Conservation (phyloP, 345 rosid species). For the Gossypium longicalyx region DNA sequence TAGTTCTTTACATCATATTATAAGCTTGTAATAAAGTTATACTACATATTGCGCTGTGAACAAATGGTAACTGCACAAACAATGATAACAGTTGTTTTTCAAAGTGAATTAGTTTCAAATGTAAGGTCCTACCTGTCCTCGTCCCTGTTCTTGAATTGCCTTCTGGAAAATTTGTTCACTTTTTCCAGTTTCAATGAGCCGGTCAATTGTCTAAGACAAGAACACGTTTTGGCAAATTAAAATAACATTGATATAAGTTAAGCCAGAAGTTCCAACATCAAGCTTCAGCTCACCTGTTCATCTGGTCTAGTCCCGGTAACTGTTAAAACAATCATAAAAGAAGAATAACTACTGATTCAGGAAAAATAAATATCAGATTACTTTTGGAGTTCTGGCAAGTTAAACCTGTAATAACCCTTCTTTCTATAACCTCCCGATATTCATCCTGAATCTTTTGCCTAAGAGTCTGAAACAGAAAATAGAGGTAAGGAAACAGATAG, state of each 20-base stretch:
- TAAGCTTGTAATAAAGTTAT: neutral
- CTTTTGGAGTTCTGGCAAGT: neutral
- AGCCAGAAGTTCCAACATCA: constrained; percentile 11
- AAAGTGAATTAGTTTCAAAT: neutral
- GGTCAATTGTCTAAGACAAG: constrained; percentile 60
- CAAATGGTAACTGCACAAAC: neutral
- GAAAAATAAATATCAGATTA: neutral
- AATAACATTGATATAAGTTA: constrained; percentile 13
- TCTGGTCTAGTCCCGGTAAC: constrained; percentile 64
- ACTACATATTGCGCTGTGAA: neutral
- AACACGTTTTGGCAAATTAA: constrained; percentile 21
- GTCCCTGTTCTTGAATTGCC: constrained; percentile 87
- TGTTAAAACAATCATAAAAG: constrained; percentile 25
- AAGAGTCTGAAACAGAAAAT: constrained; percentile 49
- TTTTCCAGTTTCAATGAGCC: constrained; percentile 84
- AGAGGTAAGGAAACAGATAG: constrained; percentile 7
- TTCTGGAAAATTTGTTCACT: constrained; percentile 90
- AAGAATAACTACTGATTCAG: neutral
- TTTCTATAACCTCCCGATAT: constrained; percentile 83
- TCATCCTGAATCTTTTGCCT: constrained; percentile 81
- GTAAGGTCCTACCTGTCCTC: constrained; percentile 62
- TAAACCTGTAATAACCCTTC: constrained; percentile 82
- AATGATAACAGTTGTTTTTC: neutral
- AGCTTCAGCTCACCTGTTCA: constrained; percentile 48
- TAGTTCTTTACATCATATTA: neutral